Percentiles rank a stretch among this genome's conserved stretches.
phyloP scores from a whole-genome alignment of 2,329 filamentous ascomycete genomes.

The Graphilbum ipis-grandicollis region DNA sequence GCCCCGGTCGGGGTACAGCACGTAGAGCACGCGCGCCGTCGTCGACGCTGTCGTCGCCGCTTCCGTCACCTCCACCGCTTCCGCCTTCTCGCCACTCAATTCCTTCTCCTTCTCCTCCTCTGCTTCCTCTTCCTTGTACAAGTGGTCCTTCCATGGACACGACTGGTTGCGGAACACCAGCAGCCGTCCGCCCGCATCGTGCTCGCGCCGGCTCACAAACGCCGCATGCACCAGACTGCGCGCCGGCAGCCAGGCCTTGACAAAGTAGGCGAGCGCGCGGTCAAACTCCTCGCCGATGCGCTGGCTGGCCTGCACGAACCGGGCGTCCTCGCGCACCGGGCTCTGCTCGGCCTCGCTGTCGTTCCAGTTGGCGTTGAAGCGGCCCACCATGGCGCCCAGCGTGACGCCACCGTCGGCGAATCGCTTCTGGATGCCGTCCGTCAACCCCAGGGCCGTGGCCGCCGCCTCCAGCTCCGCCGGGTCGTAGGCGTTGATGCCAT shows the following conservation, averaged over 20 bases:
- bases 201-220: constrained; percentile 49
- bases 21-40: constrained; percentile 83
- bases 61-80: no score
- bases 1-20: constrained; percentile 57
- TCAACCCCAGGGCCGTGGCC: constrained; percentile 20
- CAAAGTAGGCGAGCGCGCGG: constrained; percentile 60
- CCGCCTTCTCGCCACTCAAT: no score
- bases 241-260: constrained; percentile 70
- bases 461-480: constrained; percentile 45
- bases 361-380: constrained; percentile 70
- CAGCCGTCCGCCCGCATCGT: constrained; percentile 47
- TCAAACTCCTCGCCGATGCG: constrained; percentile 86
- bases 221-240: constrained; percentile 51
- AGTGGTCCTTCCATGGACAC: constrained; percentile 91
- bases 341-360: constrained; percentile 41
- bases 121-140: constrained; percentile 80
- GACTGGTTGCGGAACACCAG: constrained; percentile 62
- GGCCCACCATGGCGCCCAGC: constrained; percentile 66
- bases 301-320: constrained; percentile 58
- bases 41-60: constrained; percentile 33
- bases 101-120: no score
- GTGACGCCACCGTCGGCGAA: constrained; percentile 73
- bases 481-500: constrained; percentile 77
- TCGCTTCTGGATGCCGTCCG: constrained; percentile 63
- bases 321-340: constrained; percentile 62